Evolutionary conservation across 257 asterid species (phyloP), one percentile per base, ranked within the genome.

Genomic region (Mitragyna speciosa): DNA sequence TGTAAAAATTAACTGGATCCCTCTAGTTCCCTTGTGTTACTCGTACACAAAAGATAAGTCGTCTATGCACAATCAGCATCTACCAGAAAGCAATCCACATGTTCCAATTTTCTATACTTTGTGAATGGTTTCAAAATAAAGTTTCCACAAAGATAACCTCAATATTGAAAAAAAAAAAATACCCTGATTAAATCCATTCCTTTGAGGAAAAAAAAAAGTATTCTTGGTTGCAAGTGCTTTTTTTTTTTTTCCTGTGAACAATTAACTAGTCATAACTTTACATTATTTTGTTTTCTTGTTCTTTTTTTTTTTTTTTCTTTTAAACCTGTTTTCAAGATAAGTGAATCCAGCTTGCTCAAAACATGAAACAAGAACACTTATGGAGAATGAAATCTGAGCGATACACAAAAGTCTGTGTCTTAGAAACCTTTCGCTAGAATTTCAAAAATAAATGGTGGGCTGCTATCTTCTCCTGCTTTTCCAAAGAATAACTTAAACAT

Each of bases 41-140:
- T 52, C 41, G 66, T 41, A n/a, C 54, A 71, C 10, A 67, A 12
- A 20, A n/a, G 16, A 24, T 52, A 17, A 31, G 19, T 36, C 63
- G 56, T 56, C 76, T 22, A 78, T n/a, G 58, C 54, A 78, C 26
- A 19, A 51, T 70, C 70, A 70, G 66, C 61, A 52, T 39, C 59
- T 54, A 4, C 11, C 64, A 36, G 52, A 52, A 73, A 69, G 58
- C 26, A 28, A 72, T 64, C 65, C 14, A 22, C 6, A 16, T 6
- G n/a, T 17, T 41, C 17, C 61, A 78, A 67, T 78, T 67, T 66
- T 36, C n/a, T 2, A 15, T 6, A 30, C 45, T 51, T 58, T 52
- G 26, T 43, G 61, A 31, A 24, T n/a, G 47, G 45, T 78, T 69
- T 52, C 49, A 56, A 11, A 48, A 64, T 26, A 76, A 19, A 48